Conservation (phyloP, 2,329 filamentous ascomycete genomes). For the Colletotrichum gloeosporioides region DNA sequence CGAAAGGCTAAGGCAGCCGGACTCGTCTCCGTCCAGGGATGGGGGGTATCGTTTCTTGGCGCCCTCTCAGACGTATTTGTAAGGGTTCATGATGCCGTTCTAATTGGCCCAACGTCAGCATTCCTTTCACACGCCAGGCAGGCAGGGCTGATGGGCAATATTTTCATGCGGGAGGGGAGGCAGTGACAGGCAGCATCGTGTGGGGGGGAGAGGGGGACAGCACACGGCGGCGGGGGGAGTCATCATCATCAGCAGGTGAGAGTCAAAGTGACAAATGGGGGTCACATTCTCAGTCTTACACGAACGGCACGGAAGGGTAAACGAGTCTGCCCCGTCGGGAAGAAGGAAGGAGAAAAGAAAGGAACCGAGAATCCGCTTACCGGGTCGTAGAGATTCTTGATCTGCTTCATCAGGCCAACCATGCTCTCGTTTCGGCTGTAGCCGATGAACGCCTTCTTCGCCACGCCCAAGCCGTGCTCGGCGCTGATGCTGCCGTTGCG, state of each 20-base stretch:
- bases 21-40: background rate
- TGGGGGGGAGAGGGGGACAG: background rate
- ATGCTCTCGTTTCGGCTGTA: conserved; percentile 91
- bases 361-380: conserved; percentile 59
- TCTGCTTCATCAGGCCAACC: conserved; percentile 90
- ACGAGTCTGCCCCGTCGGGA: background rate
- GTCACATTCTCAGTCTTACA: background rate
- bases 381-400: conserved; percentile 94
- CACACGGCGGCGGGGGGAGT: background rate
- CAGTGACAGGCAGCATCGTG: background rate
- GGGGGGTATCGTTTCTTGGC: conserved; percentile 6
- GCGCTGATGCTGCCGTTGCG: conserved; percentile 93
- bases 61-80: conserved; percentile 80
- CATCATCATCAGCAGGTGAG: background rate
- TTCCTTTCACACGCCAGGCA: conserved; percentile 20
- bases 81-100: conserved; percentile 99
- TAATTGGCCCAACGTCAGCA: conserved; percentile 39
- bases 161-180: background rate
- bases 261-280: background rate
- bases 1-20: background rate
- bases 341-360: background rate
- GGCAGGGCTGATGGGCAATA: background rate
- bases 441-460: conserved; percentile 94
- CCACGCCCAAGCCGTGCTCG: conserved; percentile 91
- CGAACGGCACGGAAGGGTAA: conserved; percentile 3